Evolutionary conservation across 2,329 filamentous ascomycete species (phyloP), one percentile per base, ranked within the genome.

Genomic region (Monilinia polystroma): DNA sequence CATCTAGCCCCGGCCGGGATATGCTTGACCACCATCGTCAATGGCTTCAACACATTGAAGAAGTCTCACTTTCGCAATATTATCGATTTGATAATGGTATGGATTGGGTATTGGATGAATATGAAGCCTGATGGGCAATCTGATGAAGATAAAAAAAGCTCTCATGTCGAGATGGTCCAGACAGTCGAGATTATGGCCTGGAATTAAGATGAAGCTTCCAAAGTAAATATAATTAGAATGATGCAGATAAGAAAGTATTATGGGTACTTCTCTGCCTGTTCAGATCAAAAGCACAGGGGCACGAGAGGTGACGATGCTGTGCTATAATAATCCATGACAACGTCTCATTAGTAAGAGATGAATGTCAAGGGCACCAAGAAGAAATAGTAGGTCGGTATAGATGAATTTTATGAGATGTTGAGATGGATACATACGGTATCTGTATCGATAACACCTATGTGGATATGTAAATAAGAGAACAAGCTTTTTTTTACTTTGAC

Each of bases 21-120:
- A 41, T 35, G 54, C 32, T 41, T 65, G 29, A 58, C 20, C 43
- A 41, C 38, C 29, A 45, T 60, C 29, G 45, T 51, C 57, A 60
- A 60, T 51, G 57, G 6, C 57, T 59, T 35, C 57, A 35, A n/a
- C 26, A 51, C 43, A 23, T 18, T 41, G 26, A 29, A 11, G 29
- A 29, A 23, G 29, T 49, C 29, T 49, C 43, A 59, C 32, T 10
- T 7, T 11, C 35, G 26, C 32, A 35, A 35, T 35, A 3, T 12
- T 23, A 16, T 49, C 8, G 3, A 32, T 49, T 1, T 32, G 43
- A 18, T 14, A 32, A 32, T 32, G 45, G 14, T 16, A 47, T 14
- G 23, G 23, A 23, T 23, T 23, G 41, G 54, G 32, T 23, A 59
- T 12, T 14, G 16, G 32, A 35, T 35, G 32, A 35, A 8, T 29